phyloP scores from a whole-genome alignment of 2,329 filamentous ascomycete genomes.

The Trichoderma sp. region DNA sequence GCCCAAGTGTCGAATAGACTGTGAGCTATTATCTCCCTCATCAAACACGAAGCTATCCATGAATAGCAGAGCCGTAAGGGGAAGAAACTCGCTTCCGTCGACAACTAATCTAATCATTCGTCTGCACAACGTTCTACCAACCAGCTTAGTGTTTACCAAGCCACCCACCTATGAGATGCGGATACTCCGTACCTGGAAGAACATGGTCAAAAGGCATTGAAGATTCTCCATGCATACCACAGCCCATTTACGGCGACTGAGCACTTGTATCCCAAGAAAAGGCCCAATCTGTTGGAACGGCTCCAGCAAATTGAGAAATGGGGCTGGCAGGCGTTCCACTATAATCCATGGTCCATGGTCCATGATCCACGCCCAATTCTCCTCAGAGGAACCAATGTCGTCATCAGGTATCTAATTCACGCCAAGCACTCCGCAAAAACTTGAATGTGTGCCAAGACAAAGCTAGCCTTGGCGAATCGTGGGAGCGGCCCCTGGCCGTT shows the following conservation, averaged over 20 bases:
- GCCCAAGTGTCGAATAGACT: neutral
- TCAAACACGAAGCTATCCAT: neutral
- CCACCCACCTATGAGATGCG: neutral
- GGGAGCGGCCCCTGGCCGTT: neutral
- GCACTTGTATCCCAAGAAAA: neutral
- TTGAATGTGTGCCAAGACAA: neutral
- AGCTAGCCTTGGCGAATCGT: neutral
- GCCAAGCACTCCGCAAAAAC: neutral
- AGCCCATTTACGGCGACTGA: neutral
- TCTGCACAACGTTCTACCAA: neutral
- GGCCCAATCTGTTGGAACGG: neutral
- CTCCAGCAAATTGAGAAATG: neutral
- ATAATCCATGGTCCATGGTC: neutral
- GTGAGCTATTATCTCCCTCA: neutral
- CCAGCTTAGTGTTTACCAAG: neutral
- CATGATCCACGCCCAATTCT: neutral
- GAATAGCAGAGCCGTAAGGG: neutral
- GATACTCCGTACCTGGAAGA: neutral
- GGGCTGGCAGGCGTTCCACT: neutral
- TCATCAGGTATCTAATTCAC: neutral
- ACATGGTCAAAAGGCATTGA: neutral
- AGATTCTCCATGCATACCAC: neutral
- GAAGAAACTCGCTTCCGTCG: neutral
- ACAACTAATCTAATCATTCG: neutral
- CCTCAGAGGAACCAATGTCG: neutral